Percentiles rank a stretch among this genome's conserved stretches.
Evolutionary conservation across 2,329 filamentous ascomycete species (phyloP).

Genomic region (Cercospora berteroae): DNA sequence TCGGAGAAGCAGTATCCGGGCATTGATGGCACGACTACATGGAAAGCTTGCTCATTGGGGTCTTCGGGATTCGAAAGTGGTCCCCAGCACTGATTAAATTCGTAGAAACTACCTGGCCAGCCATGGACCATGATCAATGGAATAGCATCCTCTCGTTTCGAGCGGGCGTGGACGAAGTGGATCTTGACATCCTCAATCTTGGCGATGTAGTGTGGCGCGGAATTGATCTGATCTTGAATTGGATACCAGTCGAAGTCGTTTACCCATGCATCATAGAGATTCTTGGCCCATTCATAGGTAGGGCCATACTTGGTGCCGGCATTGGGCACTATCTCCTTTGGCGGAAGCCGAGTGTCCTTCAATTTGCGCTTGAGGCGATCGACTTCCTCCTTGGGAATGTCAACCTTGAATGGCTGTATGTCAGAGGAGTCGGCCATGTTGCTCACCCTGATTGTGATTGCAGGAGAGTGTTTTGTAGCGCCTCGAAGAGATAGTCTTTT

Average conservation of each 20-base stretch:
- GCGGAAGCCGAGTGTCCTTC: conserved; percentile 38
- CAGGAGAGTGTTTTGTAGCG: neutral
- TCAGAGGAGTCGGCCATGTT: conserved; percentile 8
- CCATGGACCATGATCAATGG: conserved; percentile 46
- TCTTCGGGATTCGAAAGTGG: conserved; percentile 38
- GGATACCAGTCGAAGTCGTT: conserved; percentile 39
- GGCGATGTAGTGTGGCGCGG: conserved; percentile 37
- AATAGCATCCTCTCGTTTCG: conserved; percentile 38
- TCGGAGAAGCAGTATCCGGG: conserved; percentile 54
- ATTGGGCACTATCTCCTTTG: conserved; percentile 39
- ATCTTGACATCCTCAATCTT: conserved; percentile 38
- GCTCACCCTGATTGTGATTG: neutral
- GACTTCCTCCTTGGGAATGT: conserved; percentile 39
- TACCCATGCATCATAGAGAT: conserved; percentile 39
- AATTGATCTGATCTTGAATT: conserved; percentile 37
- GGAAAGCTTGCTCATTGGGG: conserved; percentile 44
- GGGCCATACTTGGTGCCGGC: conserved; percentile 40
- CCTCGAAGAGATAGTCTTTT: neutral
- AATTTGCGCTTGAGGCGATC: conserved; percentile 41
- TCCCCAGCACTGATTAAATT: conserved; percentile 44
- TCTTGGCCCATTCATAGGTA: conserved; percentile 38
- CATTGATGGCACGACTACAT: conserved; percentile 59
- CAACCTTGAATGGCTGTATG: conserved; percentile 38
- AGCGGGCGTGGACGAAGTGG: conserved; percentile 42
- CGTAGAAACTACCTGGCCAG: conserved; percentile 48